Conservation (phyloP, 78 protist species). For the Tieghemostelium lacteum region DNA sequence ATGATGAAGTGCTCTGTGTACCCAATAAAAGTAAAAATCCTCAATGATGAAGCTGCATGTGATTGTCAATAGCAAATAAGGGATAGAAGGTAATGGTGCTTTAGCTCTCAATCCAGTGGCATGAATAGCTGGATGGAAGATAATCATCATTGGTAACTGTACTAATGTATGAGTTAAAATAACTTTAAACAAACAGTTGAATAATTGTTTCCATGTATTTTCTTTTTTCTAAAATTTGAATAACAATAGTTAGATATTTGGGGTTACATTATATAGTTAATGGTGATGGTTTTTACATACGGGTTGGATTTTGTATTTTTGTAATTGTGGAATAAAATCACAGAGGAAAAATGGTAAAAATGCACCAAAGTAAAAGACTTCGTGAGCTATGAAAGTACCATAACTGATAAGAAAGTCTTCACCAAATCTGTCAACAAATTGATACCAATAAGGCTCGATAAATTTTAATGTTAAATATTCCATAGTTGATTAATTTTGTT, state of each 20-base stretch:
- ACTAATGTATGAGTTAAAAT: slow-evolving; percentile 57
- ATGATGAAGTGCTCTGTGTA: slow-evolving; percentile 75
- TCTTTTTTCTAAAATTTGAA: slow-evolving; percentile 39
- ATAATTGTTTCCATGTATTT: slow-evolving; percentile 29
- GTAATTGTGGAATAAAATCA: slow-evolving; percentile 61
- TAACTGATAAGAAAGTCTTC: slow-evolving; percentile 67
- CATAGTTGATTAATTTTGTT: no score
- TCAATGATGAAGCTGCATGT: slow-evolving; percentile 38
- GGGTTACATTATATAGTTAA: no score
- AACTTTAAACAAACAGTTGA: slow-evolving; percentile 53
- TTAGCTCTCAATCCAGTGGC: slow-evolving; percentile 54
- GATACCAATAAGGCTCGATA: slow-evolving; percentile 41
- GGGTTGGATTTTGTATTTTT: slow-evolving; percentile 80
- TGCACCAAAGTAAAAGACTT: slow-evolving; percentile 62
- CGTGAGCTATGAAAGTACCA: slow-evolving; percentile 72
- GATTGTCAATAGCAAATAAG: slow-evolving; percentile 24
- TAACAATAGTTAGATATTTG: not conserved
- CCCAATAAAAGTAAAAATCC: slow-evolving; percentile 74
- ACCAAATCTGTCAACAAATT: slow-evolving; percentile 60
- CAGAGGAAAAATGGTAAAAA: slow-evolving; percentile 52
- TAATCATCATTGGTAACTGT: slow-evolving; percentile 69
- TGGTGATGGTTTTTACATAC: no score
- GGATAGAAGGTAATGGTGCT: slow-evolving; percentile 70
- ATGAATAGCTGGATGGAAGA: slow-evolving; percentile 58
- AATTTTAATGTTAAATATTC: slow-evolving; percentile 18